Base-by-base conservation (phyloP, 768 basidiomycete genomes). In the Leucosporidium yakuticum region DNA sequence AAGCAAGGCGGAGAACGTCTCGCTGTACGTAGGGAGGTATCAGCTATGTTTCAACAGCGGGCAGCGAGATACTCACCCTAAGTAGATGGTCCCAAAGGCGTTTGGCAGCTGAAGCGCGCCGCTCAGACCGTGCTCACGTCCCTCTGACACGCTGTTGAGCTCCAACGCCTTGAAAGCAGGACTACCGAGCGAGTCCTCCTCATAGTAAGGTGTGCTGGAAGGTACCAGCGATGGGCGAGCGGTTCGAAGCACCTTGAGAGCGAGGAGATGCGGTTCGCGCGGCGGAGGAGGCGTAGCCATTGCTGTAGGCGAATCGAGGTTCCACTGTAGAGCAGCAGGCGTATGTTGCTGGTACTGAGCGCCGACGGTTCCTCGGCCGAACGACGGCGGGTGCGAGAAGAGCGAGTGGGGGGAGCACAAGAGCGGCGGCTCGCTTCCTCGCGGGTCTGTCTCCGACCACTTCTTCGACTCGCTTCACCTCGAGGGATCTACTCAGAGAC, bases 41-140 rank as follows among this genome's bases (percentile, higher is more conserved):
- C 54, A 44, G 48, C 44, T 23, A 21, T 20, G 20, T 5, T 23
- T 20, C 6, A 11, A 34, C 17, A 19, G 12, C 4, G 4, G 15
- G 23, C 20, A 27, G 53, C 32, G 27, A 25, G 32, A 2, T 21
- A 44, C 56, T 19, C 25, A 67, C 66, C 93, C 93, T 1, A 96
- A 84, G 74, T 91, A 90, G 70, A 94, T 90, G 9, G 86, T 81
- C 21, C 91, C 92, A 75, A 93, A 94, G 12, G 90, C 84, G 25
- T 88, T 81, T 0, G 92, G 91, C 12, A 95, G 82, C 25, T 86
- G 87, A 67, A 94, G 83, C 68, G 91, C 21, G 20, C 58, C 64
- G 17, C 32, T 31, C 31, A 53, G 11, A 27, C 32, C 49, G 17
- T 19, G 39, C 21, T 48, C 36, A 5, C 39, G 50, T 5, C n/a